Evolutionary conservation across 352 stramenopile genomes (phyloP), one percentile per base, ranked within the genome.

Genomic region (Phytopythium mirpurense): DNA sequence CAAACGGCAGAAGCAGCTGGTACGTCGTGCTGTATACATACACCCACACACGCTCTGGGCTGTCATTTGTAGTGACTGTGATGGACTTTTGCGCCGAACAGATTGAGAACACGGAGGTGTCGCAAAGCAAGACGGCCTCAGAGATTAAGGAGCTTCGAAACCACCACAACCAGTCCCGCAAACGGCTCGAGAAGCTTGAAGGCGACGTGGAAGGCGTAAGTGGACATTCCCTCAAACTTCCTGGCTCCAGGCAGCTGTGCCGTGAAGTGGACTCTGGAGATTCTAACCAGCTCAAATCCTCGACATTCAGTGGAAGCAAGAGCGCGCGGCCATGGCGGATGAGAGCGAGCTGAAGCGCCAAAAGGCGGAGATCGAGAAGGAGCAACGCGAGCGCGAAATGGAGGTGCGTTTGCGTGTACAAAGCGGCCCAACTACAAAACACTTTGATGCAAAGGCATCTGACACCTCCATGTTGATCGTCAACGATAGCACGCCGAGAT

Each of bases 61-160:
- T n/a, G 8, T 42, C 29, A 43, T 29, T 10, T 10, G 6, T 23
- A 27, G 29, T 32, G 23, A 36, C 43, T 18, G 11, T 27, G 27
- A 51, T 7, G 45, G n/a, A 56, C 32, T 14, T 59, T n/a, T n/a
- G n/a, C n/a, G n/a, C n/a, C n/a, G n/a, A n/a, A 27, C 42, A 94
- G 84, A 74, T 91, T 32, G 82, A 92, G 12, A 55, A 59, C 0
- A 57, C 86, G 38, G 84, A 95, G 59, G 63, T 62, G 29, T 68
- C 75, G 8, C 78, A 92, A 44, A 75, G 57, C 21, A 82, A 90
- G 65, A 95, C 78, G 0, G 54, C 82, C 2, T 80, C 74, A 2
- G 80, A 93, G 57, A 62, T 95, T 15, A 73, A 71, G 5, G 68
- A 92, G 43, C 43, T 95, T 31, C 65, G 72, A 19, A 90, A 86